Evolutionary conservation across 805 yeast genomes (phyloP).

Genomic region (Pichia insulana): DNA sequence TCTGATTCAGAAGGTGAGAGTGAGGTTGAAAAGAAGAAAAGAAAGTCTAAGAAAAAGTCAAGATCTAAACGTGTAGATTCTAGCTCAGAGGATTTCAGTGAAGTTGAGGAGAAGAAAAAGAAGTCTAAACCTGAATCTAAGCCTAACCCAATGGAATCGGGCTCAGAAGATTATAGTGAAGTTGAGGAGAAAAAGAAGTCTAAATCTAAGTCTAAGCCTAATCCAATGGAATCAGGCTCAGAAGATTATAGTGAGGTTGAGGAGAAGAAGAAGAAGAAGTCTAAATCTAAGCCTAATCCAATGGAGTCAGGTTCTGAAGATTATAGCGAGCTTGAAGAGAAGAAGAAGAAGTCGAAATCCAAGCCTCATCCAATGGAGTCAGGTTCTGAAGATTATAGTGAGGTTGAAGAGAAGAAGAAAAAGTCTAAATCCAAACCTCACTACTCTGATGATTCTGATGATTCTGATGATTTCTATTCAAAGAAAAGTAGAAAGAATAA

Average conservation of each 20-base stretch:
- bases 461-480: neutral
- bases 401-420: neutral
- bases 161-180: conserved; percentile 10
- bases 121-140: neutral
- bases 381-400: neutral
- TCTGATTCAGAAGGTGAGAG: neutral
- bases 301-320: neutral
- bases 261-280: neutral
- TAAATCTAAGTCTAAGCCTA: too few relatives aligned
- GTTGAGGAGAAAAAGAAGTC: neutral
- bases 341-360: conserved; percentile 1
- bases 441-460: conserved; percentile 4
- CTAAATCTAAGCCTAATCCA: neutral
- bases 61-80: neutral
- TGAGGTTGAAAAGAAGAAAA: neutral
- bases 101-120: neutral
- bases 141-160: too few relatives aligned
- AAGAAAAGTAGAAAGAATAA: neutral
- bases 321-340: neutral
- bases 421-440: neutral
- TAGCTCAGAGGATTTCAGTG: conserved; percentile 10
- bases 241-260: conserved; percentile 11
- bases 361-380: conserved; percentile 5
- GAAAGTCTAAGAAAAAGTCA: neutral
- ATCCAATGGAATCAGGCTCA: conserved; percentile 1